Evolutionary conservation across 441 rosid genomes (phyloP).

Genomic region (Gossypium lobatum): DNA sequence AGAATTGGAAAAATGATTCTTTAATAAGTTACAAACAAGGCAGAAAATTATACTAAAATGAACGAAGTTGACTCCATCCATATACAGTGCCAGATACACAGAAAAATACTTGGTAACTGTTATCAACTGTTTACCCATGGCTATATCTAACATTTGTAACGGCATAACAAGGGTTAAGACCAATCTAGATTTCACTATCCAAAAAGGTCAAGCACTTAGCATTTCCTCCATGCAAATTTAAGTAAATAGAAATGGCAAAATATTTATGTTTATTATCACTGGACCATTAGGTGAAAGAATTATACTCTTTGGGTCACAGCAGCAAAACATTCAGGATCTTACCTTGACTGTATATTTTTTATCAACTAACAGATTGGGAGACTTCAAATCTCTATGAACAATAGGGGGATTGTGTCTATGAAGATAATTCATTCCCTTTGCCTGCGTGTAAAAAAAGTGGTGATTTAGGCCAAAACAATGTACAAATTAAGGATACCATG

Average conservation of each 20-base stretch:
- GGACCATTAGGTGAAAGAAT: not conserved
- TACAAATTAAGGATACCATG: constrained; percentile 9
- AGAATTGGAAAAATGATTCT: not conserved
- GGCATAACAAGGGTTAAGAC: not conserved
- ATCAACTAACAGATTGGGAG: constrained; percentile 96
- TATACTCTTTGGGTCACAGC: not conserved
- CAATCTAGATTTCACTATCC: not conserved
- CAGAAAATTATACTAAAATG: not conserved
- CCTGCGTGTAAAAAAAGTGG: constrained; percentile 43
- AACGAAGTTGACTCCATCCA: not conserved
- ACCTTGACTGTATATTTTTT: constrained; percentile 96
- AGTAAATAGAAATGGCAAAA: not conserved
- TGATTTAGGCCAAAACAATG: constrained; percentile 13
- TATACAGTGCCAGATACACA: not conserved
- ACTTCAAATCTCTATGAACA: constrained; percentile 95
- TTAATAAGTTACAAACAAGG: not conserved
- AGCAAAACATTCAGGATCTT: constrained; percentile 12
- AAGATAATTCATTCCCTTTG: constrained; percentile 99
- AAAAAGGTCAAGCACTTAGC: not conserved
- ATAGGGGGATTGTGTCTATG: constrained; percentile 91
- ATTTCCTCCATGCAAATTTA: not conserved
- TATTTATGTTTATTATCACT: not conserved
- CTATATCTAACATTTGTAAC: not conserved
- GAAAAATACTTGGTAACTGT: not conserved
- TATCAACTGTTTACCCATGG: not conserved